Evolutionary conservation across 2,329 filamentous ascomycete species (phyloP).

Genomic region (Cladosporium cucumerinum): DNA sequence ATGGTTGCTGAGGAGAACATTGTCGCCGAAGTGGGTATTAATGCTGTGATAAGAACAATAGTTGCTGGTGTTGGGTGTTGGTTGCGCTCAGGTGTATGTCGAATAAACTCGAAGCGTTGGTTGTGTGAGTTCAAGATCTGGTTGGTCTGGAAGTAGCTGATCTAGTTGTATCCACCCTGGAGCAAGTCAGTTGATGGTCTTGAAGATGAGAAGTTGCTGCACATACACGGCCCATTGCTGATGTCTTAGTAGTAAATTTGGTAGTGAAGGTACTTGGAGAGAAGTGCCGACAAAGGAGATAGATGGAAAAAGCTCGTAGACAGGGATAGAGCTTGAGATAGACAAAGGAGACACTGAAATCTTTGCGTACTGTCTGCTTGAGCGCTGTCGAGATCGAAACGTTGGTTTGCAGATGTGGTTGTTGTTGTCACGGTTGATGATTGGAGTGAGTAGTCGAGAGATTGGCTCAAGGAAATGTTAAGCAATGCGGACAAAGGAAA

Average conservation of each 20-base stretch:
- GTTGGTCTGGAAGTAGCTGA: slow-evolving; percentile 15
- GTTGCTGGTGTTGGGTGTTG: slow-evolving; percentile 14
- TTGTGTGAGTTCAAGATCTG: neutral
- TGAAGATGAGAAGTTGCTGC: neutral
- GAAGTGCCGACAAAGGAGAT: neutral
- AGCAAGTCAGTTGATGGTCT: neutral
- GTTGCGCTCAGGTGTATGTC: slow-evolving; percentile 15
- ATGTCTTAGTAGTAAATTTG: neutral
- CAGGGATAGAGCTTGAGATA: slow-evolving; percentile 9
- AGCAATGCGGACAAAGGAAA: slow-evolving; percentile 16
- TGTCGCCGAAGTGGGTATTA: neutral
- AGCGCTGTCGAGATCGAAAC: slow-evolving; percentile 1
- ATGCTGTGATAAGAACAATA: slow-evolving; percentile 16
- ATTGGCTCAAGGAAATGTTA: slow-evolving; percentile 12
- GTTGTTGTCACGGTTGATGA: slow-evolving; percentile 14
- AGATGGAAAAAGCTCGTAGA: slow-evolving; percentile 1
- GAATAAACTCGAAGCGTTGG: neutral
- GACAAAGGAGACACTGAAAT: slow-evolving; percentile 16
- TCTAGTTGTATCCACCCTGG: slow-evolving; percentile 18
- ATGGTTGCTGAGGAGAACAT: slow-evolving; percentile 10
- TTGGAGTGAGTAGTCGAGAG: slow-evolving; percentile 15
- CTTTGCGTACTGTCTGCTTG: slow-evolving; percentile 12
- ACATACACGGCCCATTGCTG: slow-evolving; percentile 18
- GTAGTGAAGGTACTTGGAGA: neutral
- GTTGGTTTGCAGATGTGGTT: neutral